Evolutionary conservation across 1,139 yeast genomes (phyloP).

Genomic region (Yamadazyma spencermartinsiae): DNA sequence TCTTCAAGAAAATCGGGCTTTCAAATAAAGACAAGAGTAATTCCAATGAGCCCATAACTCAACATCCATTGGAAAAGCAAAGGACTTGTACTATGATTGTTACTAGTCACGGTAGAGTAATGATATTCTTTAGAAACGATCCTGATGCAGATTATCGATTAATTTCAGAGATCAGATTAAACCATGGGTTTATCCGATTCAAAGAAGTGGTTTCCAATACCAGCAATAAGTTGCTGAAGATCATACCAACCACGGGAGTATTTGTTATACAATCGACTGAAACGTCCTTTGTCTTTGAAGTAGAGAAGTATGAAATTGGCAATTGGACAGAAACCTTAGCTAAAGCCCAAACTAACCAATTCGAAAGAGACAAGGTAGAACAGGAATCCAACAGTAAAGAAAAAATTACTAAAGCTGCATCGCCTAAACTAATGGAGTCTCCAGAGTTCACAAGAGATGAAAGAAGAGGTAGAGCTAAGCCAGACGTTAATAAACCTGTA

Average conservation of each 20-base stretch:
- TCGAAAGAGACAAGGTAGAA: constrained; percentile 39
- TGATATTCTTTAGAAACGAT: constrained; percentile 45
- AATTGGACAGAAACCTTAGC: constrained; percentile 60
- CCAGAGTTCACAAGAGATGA: constrained; percentile 18
- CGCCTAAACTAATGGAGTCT: constrained; percentile 28
- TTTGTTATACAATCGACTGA: constrained; percentile 54
- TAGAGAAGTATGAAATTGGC: constrained; percentile 52
- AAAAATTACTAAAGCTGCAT: constrained; percentile 9
- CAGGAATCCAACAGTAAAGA: constrained; percentile 11
- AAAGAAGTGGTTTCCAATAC: constrained; percentile 50
- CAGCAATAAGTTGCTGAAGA: constrained; percentile 32
- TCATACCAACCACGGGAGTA: constrained; percentile 42
- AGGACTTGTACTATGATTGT: constrained; percentile 49
- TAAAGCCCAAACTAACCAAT: constrained; percentile 46
- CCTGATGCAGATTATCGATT: constrained; percentile 35
- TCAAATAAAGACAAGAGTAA: constrained; percentile 14
- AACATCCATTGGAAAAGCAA: constrained; percentile 36
- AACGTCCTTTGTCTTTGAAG: constrained; percentile 56
- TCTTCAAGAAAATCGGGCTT: constrained; percentile 34
- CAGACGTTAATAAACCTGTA: not conserved
- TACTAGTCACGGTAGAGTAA: constrained; percentile 57
- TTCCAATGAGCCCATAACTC: constrained; percentile 17
- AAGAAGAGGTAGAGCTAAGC: constrained; percentile 1
- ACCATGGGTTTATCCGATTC: constrained; percentile 49
- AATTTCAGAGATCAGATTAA: constrained; percentile 49